Evolutionary conservation across 345 rosid species (phyloP).

Genomic region (Aquilaria malaccensis): DNA sequence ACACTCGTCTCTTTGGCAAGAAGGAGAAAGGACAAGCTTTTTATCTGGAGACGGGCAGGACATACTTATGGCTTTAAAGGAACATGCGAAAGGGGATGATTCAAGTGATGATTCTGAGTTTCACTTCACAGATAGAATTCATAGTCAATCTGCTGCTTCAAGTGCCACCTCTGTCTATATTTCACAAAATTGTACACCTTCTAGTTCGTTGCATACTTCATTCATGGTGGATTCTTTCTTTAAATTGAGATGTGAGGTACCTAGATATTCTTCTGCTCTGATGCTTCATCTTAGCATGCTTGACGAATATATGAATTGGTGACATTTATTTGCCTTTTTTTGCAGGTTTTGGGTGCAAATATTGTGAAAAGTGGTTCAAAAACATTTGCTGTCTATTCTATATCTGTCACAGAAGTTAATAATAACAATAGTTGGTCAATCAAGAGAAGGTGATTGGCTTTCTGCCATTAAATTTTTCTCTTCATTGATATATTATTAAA

Average conservation of each 20-base stretch:
- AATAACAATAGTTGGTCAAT: constrained; percentile 88
- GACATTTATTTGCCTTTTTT: constrained; percentile 19
- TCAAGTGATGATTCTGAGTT: constrained; percentile 69
- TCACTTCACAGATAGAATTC: constrained; percentile 50
- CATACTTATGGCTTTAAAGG: constrained; percentile 37
- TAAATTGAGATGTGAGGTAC: constrained; percentile 96
- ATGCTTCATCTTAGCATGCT: constrained; percentile 11
- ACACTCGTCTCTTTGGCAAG: constrained; percentile 57
- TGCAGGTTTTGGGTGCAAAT: constrained; percentile 97
- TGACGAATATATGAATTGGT: constrained; percentile 8
- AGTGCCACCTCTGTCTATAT: constrained; percentile 39
- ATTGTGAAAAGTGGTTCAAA: constrained; percentile 85
- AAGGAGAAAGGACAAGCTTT: constrained; percentile 75
- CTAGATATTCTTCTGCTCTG: constrained; percentile 12
- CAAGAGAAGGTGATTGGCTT: constrained; percentile 77
- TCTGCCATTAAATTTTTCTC: constrained; percentile 12
- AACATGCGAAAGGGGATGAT: constrained; percentile 32
- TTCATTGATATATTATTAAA: constrained; percentile 1
- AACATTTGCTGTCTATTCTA: constrained; percentile 89
- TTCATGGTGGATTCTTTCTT: constrained; percentile 66
- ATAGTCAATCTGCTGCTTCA: constrained; percentile 72
- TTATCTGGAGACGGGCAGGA: constrained; percentile 80
- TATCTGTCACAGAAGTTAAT: constrained; percentile 83
- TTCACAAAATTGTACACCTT: constrained; percentile 33
- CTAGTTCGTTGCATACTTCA: constrained; percentile 42